Conservation (phyloP, 139 green algal species). For the Auxenochlorella pyrenoidosa region DNA sequence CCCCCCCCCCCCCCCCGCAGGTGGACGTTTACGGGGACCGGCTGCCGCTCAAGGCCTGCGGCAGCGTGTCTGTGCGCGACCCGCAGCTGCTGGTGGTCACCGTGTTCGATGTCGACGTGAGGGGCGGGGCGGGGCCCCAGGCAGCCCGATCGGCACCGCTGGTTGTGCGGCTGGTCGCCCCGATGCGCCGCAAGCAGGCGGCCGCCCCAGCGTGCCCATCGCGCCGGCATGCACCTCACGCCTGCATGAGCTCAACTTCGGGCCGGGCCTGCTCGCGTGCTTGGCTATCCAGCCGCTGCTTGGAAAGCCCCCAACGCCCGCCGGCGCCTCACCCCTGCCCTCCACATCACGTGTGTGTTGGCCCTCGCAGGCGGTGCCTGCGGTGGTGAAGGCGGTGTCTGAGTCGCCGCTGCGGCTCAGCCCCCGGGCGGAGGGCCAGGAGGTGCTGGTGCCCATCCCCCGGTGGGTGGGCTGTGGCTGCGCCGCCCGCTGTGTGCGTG, state of each 20-base stretch:
- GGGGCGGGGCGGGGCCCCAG: no score
- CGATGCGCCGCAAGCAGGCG: no score
- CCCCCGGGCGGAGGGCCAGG: constrained; percentile 52
- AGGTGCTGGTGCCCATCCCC: constrained; percentile 67
- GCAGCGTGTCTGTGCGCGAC: constrained; percentile 72
- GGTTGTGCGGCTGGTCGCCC: no score
- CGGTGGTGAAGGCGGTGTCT: constrained; percentile 69
- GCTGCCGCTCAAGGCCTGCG: constrained; percentile 69
- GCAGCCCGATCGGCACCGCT: no score
- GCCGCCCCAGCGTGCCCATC: no score
- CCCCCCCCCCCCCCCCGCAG: no score
- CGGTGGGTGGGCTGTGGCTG: constrained; percentile 5
- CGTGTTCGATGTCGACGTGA: constrained; percentile 70
- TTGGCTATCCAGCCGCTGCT: no score
- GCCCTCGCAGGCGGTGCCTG: constrained; percentile 55
- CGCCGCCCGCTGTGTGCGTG: no score
- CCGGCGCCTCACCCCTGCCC: background rate
- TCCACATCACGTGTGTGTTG: background rate
- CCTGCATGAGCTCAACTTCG: no score
- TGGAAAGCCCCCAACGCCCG: no score
- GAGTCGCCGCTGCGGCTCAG: constrained; percentile 73
- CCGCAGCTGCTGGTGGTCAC: constrained; percentile 74
- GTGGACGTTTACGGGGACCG: constrained; percentile 66
- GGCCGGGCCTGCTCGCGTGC: no score
- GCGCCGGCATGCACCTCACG: no score